Base-by-base conservation (phyloP, 208 protist species). In the Trypanosoma platydactyli region DNA sequence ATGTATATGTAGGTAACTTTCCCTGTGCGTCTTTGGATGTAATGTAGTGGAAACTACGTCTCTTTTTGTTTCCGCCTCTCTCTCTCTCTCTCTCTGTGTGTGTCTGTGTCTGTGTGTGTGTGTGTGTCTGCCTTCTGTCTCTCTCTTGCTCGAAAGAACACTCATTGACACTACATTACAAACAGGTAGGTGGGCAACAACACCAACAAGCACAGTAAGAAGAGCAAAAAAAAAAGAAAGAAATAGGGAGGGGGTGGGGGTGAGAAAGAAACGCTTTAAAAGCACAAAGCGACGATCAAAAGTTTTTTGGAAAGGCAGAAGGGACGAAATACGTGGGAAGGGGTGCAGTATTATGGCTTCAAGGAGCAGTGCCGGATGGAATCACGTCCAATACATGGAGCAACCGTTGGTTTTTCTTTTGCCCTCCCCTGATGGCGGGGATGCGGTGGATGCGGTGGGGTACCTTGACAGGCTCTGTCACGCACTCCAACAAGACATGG, bases 391-490 rank as follows among this genome's bases (percentile, higher is more conserved):
- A 46, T 15, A 66, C 41, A 45, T 51, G 60, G 67, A 63, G 55
- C 55, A 60, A n/a, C 73, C 77, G 7, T 35, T 83, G 13, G 80
- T 77, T 5, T 89, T 89, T 29, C 77, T 81, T 29, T 66, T 89
- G 2, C 48, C 71, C 7, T 68, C 65, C 27, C 45, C 69, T 24
- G 68, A 70, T 38, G 69, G 69, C 33, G 33, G 33, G 15, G 58
- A 71, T 29, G 25, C 53, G 18, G 18, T 61, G 16, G 63, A 72
- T 9, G 63, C 65, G 7, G 30, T 29, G 16, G 69, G 12, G 1
- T 72, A 46, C n/a, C 63, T 84, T 12, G 57, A 76, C 29, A 22
- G 29, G 13, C 48, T 84, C 20, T 57, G 51, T 12, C 30, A 41
- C 30, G 24, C 59, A 41, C 44, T 56, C 24, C 58, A 45, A 38